Evolutionary conservation across 306 rosid species (phyloP).

Genomic region (Chamaecrista fasciculata): DNA sequence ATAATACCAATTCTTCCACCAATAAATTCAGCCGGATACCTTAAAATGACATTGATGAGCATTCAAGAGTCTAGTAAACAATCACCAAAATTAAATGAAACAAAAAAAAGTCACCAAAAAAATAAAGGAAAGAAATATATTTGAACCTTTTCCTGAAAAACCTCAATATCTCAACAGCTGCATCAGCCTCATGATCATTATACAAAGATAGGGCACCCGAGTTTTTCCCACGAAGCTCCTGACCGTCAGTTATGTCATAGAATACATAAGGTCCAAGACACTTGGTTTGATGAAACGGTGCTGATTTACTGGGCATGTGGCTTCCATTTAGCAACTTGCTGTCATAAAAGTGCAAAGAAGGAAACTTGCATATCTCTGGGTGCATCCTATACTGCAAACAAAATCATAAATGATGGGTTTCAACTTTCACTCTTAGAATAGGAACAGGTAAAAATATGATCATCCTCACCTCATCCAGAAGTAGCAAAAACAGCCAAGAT

Average conservation of each 20-base stretch:
- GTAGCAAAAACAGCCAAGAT: background rate
- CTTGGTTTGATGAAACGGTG: slow-evolving; percentile 72
- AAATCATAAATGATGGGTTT: slow-evolving; percentile 26
- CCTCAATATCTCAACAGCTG: slow-evolving; percentile 74
- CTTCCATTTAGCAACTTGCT: slow-evolving; percentile 77
- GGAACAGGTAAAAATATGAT: slow-evolving; percentile 20
- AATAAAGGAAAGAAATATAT: slow-evolving; percentile 1
- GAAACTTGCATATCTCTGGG: slow-evolving; percentile 90
- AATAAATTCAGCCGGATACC: slow-evolving; percentile 75
- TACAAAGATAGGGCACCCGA: slow-evolving; percentile 76
- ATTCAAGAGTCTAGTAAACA: slow-evolving; percentile 30
- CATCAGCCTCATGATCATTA: slow-evolving; percentile 89
- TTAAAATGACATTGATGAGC: slow-evolving; percentile 35
- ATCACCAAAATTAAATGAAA: slow-evolving; percentile 19
- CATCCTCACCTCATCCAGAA: slow-evolving; percentile 20
- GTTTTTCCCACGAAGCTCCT: slow-evolving; percentile 70
- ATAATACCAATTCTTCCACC: slow-evolving; percentile 86
- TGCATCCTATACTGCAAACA: slow-evolving; percentile 95
- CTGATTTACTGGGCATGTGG: slow-evolving; percentile 64
- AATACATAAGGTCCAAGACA: slow-evolving; percentile 86
- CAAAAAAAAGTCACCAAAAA: background rate
- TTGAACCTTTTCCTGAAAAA: slow-evolving; percentile 69
- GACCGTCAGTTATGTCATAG: slow-evolving; percentile 78
- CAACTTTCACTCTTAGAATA: slow-evolving; percentile 21
- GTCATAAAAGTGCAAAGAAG: slow-evolving; percentile 89